These are phyloP conservation scores for Triticum dicoccoides DNA, from an alignment of 176 grass and related monocot species.

Conservation along the genomic window DNA sequence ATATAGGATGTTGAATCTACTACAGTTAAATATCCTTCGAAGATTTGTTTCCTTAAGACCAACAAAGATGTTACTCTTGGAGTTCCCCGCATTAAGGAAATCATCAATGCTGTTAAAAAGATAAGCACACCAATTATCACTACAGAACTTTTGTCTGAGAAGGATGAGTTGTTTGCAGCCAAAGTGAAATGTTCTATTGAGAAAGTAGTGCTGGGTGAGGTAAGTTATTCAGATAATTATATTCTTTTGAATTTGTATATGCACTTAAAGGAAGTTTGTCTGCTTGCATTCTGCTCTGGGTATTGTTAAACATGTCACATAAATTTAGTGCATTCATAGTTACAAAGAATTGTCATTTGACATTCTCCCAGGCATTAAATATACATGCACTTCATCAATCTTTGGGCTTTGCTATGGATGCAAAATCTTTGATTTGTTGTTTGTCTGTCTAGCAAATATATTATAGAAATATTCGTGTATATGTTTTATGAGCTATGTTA, in stretches of 20 bases:
- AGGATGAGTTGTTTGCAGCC: slow-evolving; percentile 52
- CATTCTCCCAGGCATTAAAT: not conserved
- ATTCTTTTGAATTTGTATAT: not conserved
- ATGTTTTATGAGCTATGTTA: not conserved
- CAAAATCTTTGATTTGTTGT: not conserved
- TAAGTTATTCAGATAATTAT: slow-evolving; percentile 19
- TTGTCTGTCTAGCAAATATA: not conserved
- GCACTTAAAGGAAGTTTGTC: not conserved
- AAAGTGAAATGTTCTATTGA: slow-evolving; percentile 80
- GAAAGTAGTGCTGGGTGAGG: slow-evolving; percentile 78
- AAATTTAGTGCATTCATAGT: slow-evolving; percentile 13
- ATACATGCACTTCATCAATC: not conserved
- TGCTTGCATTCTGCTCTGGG: not conserved
- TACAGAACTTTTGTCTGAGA: slow-evolving; percentile 47
- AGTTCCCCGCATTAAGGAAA: slow-evolving; percentile 98
- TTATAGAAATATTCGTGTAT: not conserved
- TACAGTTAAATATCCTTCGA: not conserved
- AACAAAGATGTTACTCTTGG: slow-evolving; percentile 86
- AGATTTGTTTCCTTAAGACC: slow-evolving; percentile 41
- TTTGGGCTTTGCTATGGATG: slow-evolving; percentile 13
- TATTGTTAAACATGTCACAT: not conserved
- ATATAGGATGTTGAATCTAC: not conserved
- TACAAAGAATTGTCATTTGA: slow-evolving; percentile 3
- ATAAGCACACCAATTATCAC: slow-evolving; percentile 89
- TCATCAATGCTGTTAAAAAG: slow-evolving; percentile 89